These are phyloP conservation scores for Backusella mclennaniae DNA, from an alignment of 192 early-diverging fungal species.

Conservation along the genomic window DNA sequence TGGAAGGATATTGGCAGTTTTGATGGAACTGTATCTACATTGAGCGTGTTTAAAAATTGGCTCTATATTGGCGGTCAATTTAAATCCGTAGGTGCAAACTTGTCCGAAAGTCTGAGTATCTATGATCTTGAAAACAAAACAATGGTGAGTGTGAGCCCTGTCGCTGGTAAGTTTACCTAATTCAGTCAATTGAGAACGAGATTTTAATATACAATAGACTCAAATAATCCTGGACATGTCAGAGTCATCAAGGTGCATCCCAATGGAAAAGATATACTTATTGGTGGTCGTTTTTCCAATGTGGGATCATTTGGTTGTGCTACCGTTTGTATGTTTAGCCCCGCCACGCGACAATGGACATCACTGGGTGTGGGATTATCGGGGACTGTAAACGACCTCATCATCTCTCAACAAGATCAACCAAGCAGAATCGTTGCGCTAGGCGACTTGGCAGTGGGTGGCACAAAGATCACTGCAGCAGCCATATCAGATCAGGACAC, in stretches of 20 bases:
- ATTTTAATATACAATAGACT: not conserved
- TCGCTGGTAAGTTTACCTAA: not conserved
- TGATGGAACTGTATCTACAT: constrained; percentile 43
- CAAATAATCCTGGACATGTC: constrained; percentile 9
- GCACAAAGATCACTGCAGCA: not conserved
- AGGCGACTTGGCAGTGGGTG: constrained; percentile 12
- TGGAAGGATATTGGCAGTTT: not conserved
- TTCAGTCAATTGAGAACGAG: not conserved
- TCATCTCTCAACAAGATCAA: constrained; percentile 5
- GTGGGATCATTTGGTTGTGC: constrained; percentile 37
- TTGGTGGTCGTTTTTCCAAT: constrained; percentile 58
- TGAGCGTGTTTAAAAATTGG: constrained; percentile 46
- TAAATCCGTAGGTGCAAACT: constrained; percentile 2
- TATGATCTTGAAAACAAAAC: constrained; percentile 47
- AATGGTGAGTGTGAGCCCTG: not conserved
- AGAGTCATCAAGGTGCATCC: constrained; percentile 13
- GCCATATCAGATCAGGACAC: not conserved
- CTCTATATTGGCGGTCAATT: constrained; percentile 57
- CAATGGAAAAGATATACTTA: constrained; percentile 38
- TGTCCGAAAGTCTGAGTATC: constrained; percentile 24
- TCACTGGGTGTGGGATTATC: constrained; percentile 14
- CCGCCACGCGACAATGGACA: constrained; percentile 30
- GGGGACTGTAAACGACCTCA: constrained; percentile 35
- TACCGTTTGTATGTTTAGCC: constrained; percentile 31
- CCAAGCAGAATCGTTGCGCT: constrained; percentile 5